A percentile compares a stretch with the other conserved stretches of the same genome.
Evolutionary conservation across 1,139 yeast species (phyloP).

Genomic region (Candida pseudocylindracea): DNA sequence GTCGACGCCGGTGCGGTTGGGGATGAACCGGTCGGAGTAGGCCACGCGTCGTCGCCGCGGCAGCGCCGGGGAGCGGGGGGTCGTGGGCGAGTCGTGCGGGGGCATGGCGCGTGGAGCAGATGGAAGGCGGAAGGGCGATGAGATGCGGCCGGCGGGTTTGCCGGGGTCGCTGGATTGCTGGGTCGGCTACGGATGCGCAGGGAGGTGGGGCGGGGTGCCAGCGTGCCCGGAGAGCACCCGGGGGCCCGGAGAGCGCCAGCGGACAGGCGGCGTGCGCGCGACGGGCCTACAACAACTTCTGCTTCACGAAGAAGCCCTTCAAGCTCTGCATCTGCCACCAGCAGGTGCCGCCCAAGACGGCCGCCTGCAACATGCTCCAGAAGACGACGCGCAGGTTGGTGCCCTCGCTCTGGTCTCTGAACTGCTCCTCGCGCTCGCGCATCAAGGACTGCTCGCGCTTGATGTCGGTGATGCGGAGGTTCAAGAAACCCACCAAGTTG

Average conservation of each 20-base stretch:
- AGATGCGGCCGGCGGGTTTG: no score
- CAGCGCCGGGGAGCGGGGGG: background rate
- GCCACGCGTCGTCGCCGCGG: constrained; percentile 21
- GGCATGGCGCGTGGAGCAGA: no score
- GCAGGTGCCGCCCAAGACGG: constrained; percentile 24
- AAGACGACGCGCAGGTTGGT: constrained; percentile 22
- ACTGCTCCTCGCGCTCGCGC: constrained; percentile 23
- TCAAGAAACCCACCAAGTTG: constrained; percentile 14
- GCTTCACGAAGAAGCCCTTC: constrained; percentile 28
- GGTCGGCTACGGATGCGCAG: no score
- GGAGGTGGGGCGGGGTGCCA: no score
- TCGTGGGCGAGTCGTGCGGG: no score
- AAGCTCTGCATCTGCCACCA: constrained; percentile 25
- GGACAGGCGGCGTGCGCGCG: no score
- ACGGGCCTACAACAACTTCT: constrained; percentile 18
- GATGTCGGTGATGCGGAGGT: constrained; percentile 18
- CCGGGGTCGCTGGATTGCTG: no score
- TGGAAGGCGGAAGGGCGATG: no score
- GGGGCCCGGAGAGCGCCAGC: no score
- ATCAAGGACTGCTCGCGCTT: constrained; percentile 23
- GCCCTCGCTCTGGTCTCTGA: constrained; percentile 23
- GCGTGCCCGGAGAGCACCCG: no score
- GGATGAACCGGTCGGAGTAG: constrained; percentile 73
- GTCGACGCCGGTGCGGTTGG: constrained; percentile 68
- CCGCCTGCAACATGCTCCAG: constrained; percentile 22